Evolutionary conservation across 176 grass and related monocot species (phyloP), one percentile per base, ranked within the genome.

Genomic region (Alopecurus myosuroides): DNA sequence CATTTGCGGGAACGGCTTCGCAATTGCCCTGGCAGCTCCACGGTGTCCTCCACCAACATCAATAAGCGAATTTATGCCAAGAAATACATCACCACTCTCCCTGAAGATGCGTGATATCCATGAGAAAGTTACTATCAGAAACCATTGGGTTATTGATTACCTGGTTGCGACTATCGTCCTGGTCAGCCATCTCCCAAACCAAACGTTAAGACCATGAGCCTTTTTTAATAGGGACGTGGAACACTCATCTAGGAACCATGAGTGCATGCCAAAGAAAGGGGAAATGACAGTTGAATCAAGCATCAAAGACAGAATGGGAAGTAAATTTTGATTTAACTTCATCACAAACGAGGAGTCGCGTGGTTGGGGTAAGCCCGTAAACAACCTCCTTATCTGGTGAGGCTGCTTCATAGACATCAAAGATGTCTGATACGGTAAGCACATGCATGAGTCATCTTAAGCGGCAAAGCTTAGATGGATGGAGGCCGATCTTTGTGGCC

Each of bases 41-140:
- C 88, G 85, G 0, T 20, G 74, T 1, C 88, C 81, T 11, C 91
- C 91, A n/a, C 76, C 91, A 18, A 93, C 81, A 51, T 93, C 91
- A 40, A 93, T 70, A 78, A 93, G 52, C 1, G 84, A 74, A 12
- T 46, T 60, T 35, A 93, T 33, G 3, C 88, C 88, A 34, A 37
- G 33, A 52, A 93, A 93, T 19, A 87, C 25, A 26, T 48, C 45
- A 3, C 45, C 33, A 17, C n/a, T 34, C 49, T 82, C 34, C 11
- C 45, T 78, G 33, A 82, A 29, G 23, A 87, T 72, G n/a, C n/a
- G n/a, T n/a, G 40, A 58, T 60, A 26, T 82, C 31, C 49, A 65
- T 81, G 61, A 85, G 57, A 23, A 82, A 42, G 26, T 29, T 30
- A 44, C 84, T 70, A 28, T 91, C 89, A 19, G 58, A 88, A 4